Conservation (phyloP, 1,139 yeast genomes). For the Barnettozyma hawaiiensis region DNA sequence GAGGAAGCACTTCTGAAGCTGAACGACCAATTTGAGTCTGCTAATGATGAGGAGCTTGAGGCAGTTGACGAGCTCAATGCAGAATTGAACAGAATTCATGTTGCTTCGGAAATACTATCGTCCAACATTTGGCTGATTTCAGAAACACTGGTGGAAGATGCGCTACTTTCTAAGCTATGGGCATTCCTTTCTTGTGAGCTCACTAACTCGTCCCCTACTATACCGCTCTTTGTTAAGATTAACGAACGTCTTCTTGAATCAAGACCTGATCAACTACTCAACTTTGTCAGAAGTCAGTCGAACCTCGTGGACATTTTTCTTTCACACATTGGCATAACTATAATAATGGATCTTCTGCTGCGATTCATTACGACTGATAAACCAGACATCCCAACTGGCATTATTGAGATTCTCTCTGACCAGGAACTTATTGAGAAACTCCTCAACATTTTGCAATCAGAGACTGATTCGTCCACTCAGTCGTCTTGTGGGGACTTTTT, state of each 20-base stretch:
- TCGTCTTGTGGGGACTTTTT: slow-evolving; percentile 94
- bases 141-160: slow-evolving; percentile 80
- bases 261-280: slow-evolving; percentile 52
- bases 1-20: slow-evolving; percentile 14
- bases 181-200: slow-evolving; percentile 48
- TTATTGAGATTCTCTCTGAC: slow-evolving; percentile 45
- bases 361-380: slow-evolving; percentile 62
- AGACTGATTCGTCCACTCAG: slow-evolving; percentile 57
- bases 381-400: slow-evolving; percentile 59
- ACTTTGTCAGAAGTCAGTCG: slow-evolving; percentile 47
- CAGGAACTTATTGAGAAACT: slow-evolving; percentile 50
- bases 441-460: slow-evolving; percentile 45
- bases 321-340: slow-evolving; percentile 51
- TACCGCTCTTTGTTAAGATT: slow-evolving; percentile 79
- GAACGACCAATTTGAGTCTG: slow-evolving; percentile 9
- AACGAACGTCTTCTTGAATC: slow-evolving; percentile 88
- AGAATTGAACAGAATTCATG: slow-evolving; percentile 39
- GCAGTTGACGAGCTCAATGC: slow-evolving; percentile 10
- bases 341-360: slow-evolving; percentile 69
- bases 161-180: slow-evolving; percentile 72
- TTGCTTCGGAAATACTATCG: slow-evolving; percentile 82
- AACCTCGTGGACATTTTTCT: slow-evolving; percentile 50
- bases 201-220: slow-evolving; percentile 39
- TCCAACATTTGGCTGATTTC: slow-evolving; percentile 96
- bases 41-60: slow-evolving; percentile 13